These are phyloP conservation scores for Kingdonia uniflora DNA, from an alignment of 164 flowering plant genomes.

Conservation along the genomic window DNA sequence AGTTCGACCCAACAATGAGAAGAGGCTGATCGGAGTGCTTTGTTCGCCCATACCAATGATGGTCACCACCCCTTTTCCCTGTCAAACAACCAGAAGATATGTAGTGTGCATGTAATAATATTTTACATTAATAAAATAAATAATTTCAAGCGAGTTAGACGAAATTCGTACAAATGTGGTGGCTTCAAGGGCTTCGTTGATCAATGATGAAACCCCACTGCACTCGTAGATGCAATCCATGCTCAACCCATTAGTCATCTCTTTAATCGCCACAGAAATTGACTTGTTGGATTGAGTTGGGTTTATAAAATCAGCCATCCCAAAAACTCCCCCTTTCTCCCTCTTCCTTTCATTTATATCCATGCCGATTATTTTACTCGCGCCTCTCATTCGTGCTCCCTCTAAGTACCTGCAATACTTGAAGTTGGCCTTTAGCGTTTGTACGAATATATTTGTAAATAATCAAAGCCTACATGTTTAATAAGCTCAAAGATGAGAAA, in stretches of 20 bases:
- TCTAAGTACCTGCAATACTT: constrained; percentile 27
- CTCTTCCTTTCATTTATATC: constrained; percentile 32
- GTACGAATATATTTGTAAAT: background rate
- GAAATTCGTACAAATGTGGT: background rate
- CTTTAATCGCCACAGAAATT: constrained; percentile 23
- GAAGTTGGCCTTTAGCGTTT: background rate
- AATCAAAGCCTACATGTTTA: background rate
- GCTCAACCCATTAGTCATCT: constrained; percentile 34
- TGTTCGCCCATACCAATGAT: constrained; percentile 19
- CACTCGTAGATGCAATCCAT: constrained; percentile 50
- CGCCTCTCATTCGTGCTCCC: constrained; percentile 47
- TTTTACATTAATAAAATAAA: too few species aligned
- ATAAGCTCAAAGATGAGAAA: background rate
- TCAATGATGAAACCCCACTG: constrained; percentile 16
- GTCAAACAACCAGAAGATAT: too few species aligned
- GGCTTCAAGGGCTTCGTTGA: background rate
- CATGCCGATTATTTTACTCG: constrained; percentile 61
- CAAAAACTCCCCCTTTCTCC: constrained; percentile 28
- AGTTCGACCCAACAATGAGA: constrained; percentile 22
- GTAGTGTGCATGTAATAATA: too few species aligned
- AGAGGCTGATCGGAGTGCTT: constrained; percentile 10
- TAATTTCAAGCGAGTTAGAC: background rate
- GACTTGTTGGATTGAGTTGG: constrained; percentile 19
- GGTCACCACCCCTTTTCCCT: constrained; percentile 31
- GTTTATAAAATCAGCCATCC: constrained; percentile 45